Evolutionary conservation across 2,329 filamentous ascomycete species (phyloP).

Genomic region (Trichoderma sp.): DNA sequence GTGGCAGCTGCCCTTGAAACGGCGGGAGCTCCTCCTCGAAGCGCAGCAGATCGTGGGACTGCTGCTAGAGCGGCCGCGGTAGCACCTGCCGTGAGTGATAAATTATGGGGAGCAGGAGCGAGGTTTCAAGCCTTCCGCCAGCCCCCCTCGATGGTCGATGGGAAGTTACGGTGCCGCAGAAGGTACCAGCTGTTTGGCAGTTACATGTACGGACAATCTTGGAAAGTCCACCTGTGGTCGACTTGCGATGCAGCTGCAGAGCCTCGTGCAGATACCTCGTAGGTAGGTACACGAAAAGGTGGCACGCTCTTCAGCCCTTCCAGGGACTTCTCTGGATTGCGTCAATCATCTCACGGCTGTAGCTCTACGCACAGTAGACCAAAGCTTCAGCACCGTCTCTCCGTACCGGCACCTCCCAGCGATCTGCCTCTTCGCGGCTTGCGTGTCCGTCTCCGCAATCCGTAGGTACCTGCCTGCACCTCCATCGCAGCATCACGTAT

Average conservation of each 20-base stretch:
- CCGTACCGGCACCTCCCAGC: neutral
- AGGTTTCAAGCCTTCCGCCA: neutral
- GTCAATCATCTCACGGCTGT: no score
- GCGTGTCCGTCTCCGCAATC: conserved; percentile 1
- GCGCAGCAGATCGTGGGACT: conserved; percentile 5
- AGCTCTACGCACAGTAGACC: neutral
- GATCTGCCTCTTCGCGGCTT: neutral
- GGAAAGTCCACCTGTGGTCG: no score
- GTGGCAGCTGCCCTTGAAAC: conserved; percentile 25
- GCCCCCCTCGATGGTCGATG: neutral
- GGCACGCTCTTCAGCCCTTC: no score
- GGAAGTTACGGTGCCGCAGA: no score
- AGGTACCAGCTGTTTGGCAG: no score
- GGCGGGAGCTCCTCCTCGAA: conserved; percentile 3
- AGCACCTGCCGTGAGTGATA: neutral
- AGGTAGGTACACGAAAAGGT: no score
- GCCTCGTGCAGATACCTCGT: no score
- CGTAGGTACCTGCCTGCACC: neutral
- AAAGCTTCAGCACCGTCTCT: neutral
- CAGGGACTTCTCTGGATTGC: no score
- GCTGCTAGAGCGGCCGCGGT: neutral
- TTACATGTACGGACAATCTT: no score
- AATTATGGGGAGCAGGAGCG: conserved; percentile 12
- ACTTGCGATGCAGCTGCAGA: no score
- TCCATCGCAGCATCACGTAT: neutral